Evolutionary conservation across 768 basidiomycete genomes (phyloP), one percentile per base, ranked within the genome.

Genomic region (Pleurotus sapidus): DNA sequence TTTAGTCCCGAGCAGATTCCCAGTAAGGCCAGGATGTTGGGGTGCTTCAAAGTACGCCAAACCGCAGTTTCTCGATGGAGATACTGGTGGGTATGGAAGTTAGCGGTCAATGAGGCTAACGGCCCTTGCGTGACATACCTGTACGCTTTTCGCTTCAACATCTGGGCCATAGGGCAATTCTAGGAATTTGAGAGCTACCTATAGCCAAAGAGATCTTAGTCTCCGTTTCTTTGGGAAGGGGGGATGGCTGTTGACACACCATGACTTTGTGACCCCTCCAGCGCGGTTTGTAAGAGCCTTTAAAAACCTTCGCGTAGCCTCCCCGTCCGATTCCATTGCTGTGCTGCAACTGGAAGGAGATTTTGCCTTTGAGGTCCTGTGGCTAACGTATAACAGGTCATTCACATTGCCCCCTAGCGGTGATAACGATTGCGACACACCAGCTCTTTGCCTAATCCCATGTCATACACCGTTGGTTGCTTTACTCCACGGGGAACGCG

Each of bases 1-100:
- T 30, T n/a, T 4, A 43, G 20, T 6, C 42, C 42, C 0, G 42
- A 43, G 15, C 42, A 24, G 25, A 49, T 39, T 2, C 59, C 59
- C 8, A 56, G 27, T 20, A 56, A 55, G 14, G 27, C 46, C 25
- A 56, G 55, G n/a, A 59, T 47, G 34, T 59, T 59, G 9, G 40
- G 55, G 34, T 59, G 59, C 3, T 56, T 30, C 4, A 59, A 55
- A 2, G 23, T 11, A 24, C 47, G 3, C 59, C 59, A 59, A 5
- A 59, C 15, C 5, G 14, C 2, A 39, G 27, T 48, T 18, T 59
- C 59, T 30, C 59, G 45, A 20, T 55, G 37, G 14, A 59, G 20
- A 8, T 55, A 55, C 59, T 59, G 37, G 14, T 43, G 7, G 9
- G n/a, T 12, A 15, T 5, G 14, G 15, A 43, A 12, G 15, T 43